A percentile compares a stretch with the other conserved stretches of the same genome.
Evolutionary conservation across 2,329 filamentous ascomycete genomes (phyloP).

Genomic region (Rhynchosporium graminicola): DNA sequence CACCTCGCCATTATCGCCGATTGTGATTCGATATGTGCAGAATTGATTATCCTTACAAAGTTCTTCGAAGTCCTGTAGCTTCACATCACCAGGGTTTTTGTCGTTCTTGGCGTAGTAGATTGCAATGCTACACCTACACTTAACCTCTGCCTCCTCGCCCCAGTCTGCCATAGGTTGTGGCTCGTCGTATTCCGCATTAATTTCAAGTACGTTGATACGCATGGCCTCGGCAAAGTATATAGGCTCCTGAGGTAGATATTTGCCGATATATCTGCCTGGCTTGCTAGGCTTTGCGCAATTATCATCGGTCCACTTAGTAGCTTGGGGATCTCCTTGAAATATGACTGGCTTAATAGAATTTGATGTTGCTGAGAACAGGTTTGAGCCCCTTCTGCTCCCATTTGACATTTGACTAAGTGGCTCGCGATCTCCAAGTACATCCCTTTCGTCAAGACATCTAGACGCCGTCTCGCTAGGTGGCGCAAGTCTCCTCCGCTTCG

Average conservation of each 20-base stretch:
- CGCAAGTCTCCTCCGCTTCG: slow-evolving; percentile 33
- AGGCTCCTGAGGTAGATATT: slow-evolving; percentile 20
- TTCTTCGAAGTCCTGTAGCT: slow-evolving; percentile 17
- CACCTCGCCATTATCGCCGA: slow-evolving; percentile 20
- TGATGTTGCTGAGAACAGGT: slow-evolving; percentile 17
- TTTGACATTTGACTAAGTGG: slow-evolving; percentile 28
- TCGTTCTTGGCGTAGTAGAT: slow-evolving; percentile 30
- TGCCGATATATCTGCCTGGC: slow-evolving; percentile 16
- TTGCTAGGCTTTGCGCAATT: neutral
- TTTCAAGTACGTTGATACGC: slow-evolving; percentile 30
- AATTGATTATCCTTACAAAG: slow-evolving; percentile 17
- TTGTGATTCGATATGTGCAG: slow-evolving; percentile 23
- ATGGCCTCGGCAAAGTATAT: slow-evolving; percentile 30
- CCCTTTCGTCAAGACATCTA: slow-evolving; percentile 6
- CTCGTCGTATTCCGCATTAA: slow-evolving; percentile 18
- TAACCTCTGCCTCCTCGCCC: slow-evolving; percentile 18
- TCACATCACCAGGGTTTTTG: slow-evolving; percentile 20
- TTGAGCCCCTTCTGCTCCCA: slow-evolving; percentile 21
- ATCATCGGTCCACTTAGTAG: neutral
- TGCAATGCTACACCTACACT: slow-evolving; percentile 29
- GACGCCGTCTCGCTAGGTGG: neutral
- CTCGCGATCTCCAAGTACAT: slow-evolving; percentile 9
- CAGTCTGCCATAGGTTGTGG: neutral
- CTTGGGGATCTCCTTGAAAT: slow-evolving; percentile 26
- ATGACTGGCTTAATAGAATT: slow-evolving; percentile 25